Percentiles rank a stretch among this genome's conserved stretches.
Conservation (phyloP, 345 rosid genomes). For the Mangifera indica region DNA sequence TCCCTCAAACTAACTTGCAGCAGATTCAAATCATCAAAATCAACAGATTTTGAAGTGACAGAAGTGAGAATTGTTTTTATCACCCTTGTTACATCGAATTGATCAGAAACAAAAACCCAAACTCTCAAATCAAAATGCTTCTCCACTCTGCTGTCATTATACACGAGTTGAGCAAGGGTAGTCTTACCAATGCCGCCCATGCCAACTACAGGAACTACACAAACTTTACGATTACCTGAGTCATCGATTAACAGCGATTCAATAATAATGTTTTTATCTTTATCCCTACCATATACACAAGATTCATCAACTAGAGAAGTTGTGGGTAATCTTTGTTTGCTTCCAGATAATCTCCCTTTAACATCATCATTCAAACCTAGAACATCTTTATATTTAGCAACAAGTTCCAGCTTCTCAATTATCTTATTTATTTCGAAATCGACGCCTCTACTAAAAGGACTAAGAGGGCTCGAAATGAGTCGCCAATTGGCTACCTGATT, state of each 20-base stretch:
- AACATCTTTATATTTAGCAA: constrained; percentile 23
- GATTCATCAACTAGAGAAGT: constrained; percentile 30
- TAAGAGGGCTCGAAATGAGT: constrained; percentile 6
- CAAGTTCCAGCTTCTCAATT: constrained; percentile 16
- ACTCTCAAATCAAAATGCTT: constrained; percentile 22
- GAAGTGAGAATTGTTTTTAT: constrained; percentile 29
- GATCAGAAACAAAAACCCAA: constrained; percentile 29
- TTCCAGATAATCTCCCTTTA: background rate
- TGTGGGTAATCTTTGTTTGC: constrained; percentile 14
- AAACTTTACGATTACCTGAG: background rate
- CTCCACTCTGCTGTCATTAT: constrained; percentile 15
- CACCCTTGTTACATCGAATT: constrained; percentile 12
- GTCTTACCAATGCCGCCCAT: constrained; percentile 27
- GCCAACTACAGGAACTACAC: constrained; percentile 32
- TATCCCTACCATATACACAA: constrained; percentile 28
- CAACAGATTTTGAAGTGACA: constrained; percentile 7
- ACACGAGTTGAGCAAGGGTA: constrained; percentile 14
- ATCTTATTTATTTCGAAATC: constrained; percentile 5
- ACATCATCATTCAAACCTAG: constrained; percentile 19
- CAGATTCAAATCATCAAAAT: constrained; percentile 15
- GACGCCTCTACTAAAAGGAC: constrained; percentile 14
- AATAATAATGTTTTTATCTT: constrained; percentile 20
- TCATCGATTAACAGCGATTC: constrained; percentile 4
- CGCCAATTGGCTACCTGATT: constrained; percentile 19
- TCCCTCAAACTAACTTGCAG: constrained; percentile 29